Base-by-base conservation (phyloP, 2,329 filamentous ascomycete genomes). In the Fusarium coicis region DNA sequence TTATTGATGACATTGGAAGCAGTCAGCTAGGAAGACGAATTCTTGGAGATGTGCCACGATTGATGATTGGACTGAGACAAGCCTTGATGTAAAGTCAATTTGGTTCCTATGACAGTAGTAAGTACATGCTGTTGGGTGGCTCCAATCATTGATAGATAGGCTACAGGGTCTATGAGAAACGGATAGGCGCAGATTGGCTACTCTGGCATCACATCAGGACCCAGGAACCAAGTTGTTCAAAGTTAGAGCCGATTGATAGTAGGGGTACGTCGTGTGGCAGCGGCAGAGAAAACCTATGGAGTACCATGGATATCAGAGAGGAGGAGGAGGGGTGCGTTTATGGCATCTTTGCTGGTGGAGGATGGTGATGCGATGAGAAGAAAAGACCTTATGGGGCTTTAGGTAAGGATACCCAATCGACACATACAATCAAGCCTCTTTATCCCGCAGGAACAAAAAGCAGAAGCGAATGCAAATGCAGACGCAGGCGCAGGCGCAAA, bases 341-440 rank as follows among this genome's bases (percentile, higher is more conserved):
- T 52, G 57, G 42, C 42, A 49, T 37, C 23, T 66, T 40, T 66
- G 32, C 56, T 65, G 63, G 57, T 59, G 59, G 65, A 62, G 70
- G 63, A 77, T 70, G 76, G 74, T 76, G 77, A 79, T 77, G 76
- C 72, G 73, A 69, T 77, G 73, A 57, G 69, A 64, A 74, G 57
- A 63, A 55, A 71, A 72, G 65, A 66, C 73, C 68, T 69, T 78
- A 82, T 82, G 80, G 80, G 79, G 77, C 79, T 76, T 76, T 68
- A 81, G 77, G 80, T 82, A 82, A 71, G 79, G 80, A 79, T 83
- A 82, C 81, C 81, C 81, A 82, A 83, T 82, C 76, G 78, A 81
- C 74, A 78, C 76, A 80, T 78, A 75, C 70, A 70, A 67, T 63
- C 71, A 78, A 79, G 77, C 77, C 76, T 78, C 79, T 81, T 79